Evolutionary conservation across 148 eudicot species (phyloP), one percentile per base, ranked within the genome.

Genomic region (Hydrangea macrophylla): DNA sequence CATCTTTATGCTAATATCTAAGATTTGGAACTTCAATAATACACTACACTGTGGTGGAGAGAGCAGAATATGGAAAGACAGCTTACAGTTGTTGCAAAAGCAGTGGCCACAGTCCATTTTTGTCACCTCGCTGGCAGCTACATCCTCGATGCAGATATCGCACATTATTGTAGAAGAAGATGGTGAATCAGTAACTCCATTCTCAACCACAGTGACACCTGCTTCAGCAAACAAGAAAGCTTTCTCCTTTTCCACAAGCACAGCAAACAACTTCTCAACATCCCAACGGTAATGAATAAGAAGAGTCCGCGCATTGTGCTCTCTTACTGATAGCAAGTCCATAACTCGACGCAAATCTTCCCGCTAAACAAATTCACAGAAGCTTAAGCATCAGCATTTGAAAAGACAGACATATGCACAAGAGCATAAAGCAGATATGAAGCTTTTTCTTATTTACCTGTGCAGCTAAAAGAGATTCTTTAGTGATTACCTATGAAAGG

Each of bases 221-320:
- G 96, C 92, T 69, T 74, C 81, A 7, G 87, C 70, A 74, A 83
- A 89, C 69, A 89, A 71, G 55, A 60, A 66, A 24, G 72, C 65
- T 79, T 69, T 76, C 15, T 88, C 96, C 72, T 69, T 80, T 57
- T 90, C 92, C 22, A 83, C 92, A 56, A 79, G 74, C 56, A 85
- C 79, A 1, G 80, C 83, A 63, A 78, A 68, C 65, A 87, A 58
- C 67, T 73, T 84, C 56, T 81, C 96, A 48, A 80, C 86, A 78
- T 89, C 77, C 96, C 96, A 89, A 26, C 85, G 81, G 60, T 84
- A 78, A 72, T 89, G 82, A 73, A 89, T 89, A 35, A 89, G 86
- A 25, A 89, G 79, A 51, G 92, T 84, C 42, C 96, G 62, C 1
- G 96, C 96, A 58, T 86, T 86, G 63, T 81, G 87, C 65, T 81